phyloP scores from a whole-genome alignment of 129 eudicot genomes.

The Deinandra increscens region DNA sequence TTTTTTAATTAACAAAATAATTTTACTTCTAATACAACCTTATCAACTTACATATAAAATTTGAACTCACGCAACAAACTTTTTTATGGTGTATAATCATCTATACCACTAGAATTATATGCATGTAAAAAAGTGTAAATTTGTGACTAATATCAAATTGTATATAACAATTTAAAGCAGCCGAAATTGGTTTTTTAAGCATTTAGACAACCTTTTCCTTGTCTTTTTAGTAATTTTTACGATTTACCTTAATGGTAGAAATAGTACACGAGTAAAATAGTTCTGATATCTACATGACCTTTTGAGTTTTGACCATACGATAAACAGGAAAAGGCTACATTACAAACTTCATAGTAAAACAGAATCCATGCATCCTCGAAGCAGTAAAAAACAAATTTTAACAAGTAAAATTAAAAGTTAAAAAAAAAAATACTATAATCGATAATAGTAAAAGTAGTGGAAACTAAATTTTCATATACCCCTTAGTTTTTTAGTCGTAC shows the following conservation, averaged over 20 bases:
- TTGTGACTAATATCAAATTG: too few species aligned
- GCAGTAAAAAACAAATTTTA: neutral
- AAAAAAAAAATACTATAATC: neutral
- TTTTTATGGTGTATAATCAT: too few species aligned
- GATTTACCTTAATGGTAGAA: neutral
- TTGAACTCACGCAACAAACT: too few species aligned
- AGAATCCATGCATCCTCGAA: constrained; percentile 30
- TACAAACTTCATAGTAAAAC: constrained; percentile 22
- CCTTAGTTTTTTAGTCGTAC: neutral
- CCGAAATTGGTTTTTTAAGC: too few species aligned
- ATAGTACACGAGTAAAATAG: neutral
- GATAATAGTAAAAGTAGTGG: neutral
- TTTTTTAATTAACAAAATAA: too few species aligned
- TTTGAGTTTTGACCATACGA: constrained; percentile 8
- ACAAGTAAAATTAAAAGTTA: neutral
- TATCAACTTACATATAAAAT: too few species aligned
- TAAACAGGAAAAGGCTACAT: constrained; percentile 4
- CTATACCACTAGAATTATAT: too few species aligned
- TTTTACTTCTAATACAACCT: too few species aligned
- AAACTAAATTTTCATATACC: neutral
- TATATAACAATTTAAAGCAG: too few species aligned
- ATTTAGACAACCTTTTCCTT: neutral
- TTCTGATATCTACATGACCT: neutral
- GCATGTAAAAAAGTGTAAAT: too few species aligned
- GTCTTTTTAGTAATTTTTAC: too few species aligned